Evolutionary conservation across 2,329 filamentous ascomycete genomes (phyloP), one percentile per base, ranked within the genome.

Genomic region (Pseudogymnoascus sp.): DNA sequence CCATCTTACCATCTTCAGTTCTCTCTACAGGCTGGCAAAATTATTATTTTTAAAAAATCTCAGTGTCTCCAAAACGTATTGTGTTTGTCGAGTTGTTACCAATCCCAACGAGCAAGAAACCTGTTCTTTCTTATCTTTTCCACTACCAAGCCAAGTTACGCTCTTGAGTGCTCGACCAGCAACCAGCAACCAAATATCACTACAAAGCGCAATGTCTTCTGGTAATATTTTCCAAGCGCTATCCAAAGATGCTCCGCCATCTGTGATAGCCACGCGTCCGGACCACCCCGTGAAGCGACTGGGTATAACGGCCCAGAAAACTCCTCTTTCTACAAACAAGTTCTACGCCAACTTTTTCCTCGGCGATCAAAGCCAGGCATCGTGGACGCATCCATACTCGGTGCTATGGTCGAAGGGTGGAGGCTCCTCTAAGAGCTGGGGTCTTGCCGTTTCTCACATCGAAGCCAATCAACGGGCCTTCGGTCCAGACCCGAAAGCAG

Each of bases 331-430:
- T 59, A 93, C 90, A 23, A 93, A 93, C 78, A 93, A 90, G 70
- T 93, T 92, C 73, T 91, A 90, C 69, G 81, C 87, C 68, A 95
- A 95, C 70, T 85, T 95, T 66, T 91, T 91, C 73, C 79, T 97
- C 0, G 88, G 86, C 4, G 81, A 81, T 45, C 91, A 96, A 73
- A 83, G 80, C 4, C 82, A 82, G 5, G 82, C 88, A 0, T 81
- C 87, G 0, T 96, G 88, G 75, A 87, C 89, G 0, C 88, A 92
- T 70, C 93, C 89, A 1, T 93, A 92, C 71, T 83, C 84, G 2
- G 71, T 93, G 16, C 75, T 81, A 16, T 92, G 88, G 88, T 81
- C 82, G 2, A 85, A 83, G 66, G 89, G 88, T 1, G 76, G 77
- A 62, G 87, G 85, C 9, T 77, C 78, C 21, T 80, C 86, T 3